Evolutionary conservation across 2,329 filamentous ascomycete species (phyloP).

Genomic region (Macrophomina phaseolina): DNA sequence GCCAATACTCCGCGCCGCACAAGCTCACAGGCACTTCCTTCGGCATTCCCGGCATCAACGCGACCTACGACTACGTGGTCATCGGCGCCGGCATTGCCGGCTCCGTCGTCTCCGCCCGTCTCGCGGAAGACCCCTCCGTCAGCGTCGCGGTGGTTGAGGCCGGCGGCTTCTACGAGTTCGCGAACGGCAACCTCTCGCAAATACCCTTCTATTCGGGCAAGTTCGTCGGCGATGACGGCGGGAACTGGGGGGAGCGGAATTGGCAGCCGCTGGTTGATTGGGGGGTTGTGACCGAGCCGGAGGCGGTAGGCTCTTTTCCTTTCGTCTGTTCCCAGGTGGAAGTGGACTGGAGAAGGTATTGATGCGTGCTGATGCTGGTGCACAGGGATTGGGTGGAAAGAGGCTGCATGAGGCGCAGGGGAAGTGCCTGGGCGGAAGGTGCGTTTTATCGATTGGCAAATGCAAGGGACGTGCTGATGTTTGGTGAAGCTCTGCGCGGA

Average conservation of each 20-base stretch:
- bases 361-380: background rate
- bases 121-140: constrained; percentile 33
- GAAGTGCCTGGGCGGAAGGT: constrained; percentile 11
- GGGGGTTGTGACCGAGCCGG: constrained; percentile 9
- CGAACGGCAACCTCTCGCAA: constrained; percentile 36
- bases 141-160: constrained; percentile 40
- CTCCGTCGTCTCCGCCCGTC: constrained; percentile 35
- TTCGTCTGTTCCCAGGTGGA: background rate
- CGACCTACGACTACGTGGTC: constrained; percentile 40
- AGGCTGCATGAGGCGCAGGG: background rate
- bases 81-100: constrained; percentile 37
- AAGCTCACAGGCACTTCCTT: constrained; percentile 16
- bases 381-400: background rate
- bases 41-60: constrained; percentile 29
- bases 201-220: constrained; percentile 33
- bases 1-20: background rate
- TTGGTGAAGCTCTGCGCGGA: background rate
- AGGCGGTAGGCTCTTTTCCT: background rate
- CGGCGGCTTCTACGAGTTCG: constrained; percentile 36
- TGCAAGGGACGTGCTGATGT: background rate
- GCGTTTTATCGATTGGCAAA: constrained; percentile 31
- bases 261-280: constrained; percentile 20
- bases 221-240: background rate
- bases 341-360: background rate
- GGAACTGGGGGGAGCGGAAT: background rate